These are phyloP conservation scores for Chamaecyparis obtusa DNA, from an alignment of 75 land plant species.

Conservation along the genomic window DNA sequence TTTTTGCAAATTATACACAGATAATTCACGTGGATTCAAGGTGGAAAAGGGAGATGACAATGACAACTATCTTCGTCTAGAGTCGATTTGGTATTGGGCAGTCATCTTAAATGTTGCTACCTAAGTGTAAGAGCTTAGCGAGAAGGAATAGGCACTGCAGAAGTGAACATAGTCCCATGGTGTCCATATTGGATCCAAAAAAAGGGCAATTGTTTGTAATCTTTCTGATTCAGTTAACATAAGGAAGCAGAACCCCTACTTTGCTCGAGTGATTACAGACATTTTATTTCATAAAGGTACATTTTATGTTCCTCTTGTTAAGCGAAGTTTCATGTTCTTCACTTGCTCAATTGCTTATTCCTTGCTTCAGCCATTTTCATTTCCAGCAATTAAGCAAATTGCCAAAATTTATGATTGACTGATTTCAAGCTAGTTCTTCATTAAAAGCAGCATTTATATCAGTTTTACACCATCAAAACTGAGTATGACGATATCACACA, in stretches of 20 bases:
- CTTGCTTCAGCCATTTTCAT: neutral
- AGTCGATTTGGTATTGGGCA: neutral
- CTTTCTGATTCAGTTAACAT: neutral
- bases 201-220: neutral
- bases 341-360: neutral
- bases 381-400: neutral
- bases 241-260: neutral
- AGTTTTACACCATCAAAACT: neutral
- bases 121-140: neutral
- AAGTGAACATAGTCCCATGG: neutral
- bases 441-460: too few relatives aligned
- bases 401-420: neutral
- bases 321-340: neutral
- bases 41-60: neutral
- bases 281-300: neutral
- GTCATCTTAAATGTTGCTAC: neutral
- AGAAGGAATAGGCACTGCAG: neutral
- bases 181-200: neutral
- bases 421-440: neutral
- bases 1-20: too few relatives aligned
- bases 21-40: neutral
- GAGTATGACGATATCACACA: neutral
- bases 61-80: neutral
- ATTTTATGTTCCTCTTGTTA: neutral
- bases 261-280: neutral